phyloP scores from a whole-genome alignment of 257 asterid genomes.

The Cinchona pubescens region DNA sequence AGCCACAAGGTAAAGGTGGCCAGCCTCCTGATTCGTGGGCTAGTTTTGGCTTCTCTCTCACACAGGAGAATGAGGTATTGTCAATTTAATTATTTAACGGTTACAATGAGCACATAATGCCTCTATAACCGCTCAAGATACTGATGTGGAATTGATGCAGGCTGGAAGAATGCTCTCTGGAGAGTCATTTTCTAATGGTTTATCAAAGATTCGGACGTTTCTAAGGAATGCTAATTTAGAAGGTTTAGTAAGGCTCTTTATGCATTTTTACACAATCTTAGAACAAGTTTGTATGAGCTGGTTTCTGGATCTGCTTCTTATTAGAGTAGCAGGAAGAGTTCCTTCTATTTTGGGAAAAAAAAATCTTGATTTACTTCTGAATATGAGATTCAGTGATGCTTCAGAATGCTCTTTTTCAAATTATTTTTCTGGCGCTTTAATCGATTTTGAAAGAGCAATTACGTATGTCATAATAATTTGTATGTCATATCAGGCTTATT shows the following conservation, averaged over 20 bases:
- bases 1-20: constrained; percentile 55
- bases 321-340: not conserved
- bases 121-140: constrained; percentile 10
- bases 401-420: not conserved
- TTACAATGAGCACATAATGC: constrained; percentile 5
- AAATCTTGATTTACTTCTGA: not conserved
- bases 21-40: constrained; percentile 56
- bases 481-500: constrained; percentile 59
- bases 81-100: not conserved
- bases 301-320: not conserved
- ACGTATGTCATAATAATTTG: constrained; percentile 24
- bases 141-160: constrained; percentile 36
- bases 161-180: constrained; percentile 56
- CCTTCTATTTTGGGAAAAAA: not conserved
- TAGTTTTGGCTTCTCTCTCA: constrained; percentile 78
- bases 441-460: not conserved
- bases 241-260: constrained; percentile 42
- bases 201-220: constrained; percentile 54
- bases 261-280: not conserved
- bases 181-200: constrained; percentile 56
- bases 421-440: not conserved
- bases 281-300: not conserved
- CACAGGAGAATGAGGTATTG: constrained; percentile 77
- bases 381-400: not conserved
- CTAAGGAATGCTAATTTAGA: constrained; percentile 57